Conservation (phyloP, 2,329 filamentous ascomycete species). For the Ascochyta pisi region DNA sequence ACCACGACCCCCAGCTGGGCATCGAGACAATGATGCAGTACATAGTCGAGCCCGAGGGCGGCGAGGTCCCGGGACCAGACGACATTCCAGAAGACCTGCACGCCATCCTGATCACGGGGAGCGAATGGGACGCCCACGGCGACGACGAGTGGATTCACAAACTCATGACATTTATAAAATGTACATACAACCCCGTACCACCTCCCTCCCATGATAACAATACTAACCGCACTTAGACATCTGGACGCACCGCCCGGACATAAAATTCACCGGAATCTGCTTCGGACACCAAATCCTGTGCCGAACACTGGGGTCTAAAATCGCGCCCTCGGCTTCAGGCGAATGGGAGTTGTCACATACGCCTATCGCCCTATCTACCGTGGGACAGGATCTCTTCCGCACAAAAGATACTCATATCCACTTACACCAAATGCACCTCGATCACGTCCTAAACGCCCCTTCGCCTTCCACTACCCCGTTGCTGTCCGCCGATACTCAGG, state of each 20-base stretch:
- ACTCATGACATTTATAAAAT: conserved; percentile 54
- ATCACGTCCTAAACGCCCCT: conserved; percentile 51
- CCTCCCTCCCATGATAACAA: no score
- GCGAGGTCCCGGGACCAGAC: conserved; percentile 53
- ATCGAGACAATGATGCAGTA: conserved; percentile 64
- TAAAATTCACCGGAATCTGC: conserved; percentile 58
- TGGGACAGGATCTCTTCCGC: conserved; percentile 53
- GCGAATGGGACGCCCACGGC: conserved; percentile 57
- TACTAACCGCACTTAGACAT: conserved; percentile 47
- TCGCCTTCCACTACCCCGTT: conserved; percentile 24
- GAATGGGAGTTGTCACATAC: conserved; percentile 58
- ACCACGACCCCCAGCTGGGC: conserved; percentile 61
- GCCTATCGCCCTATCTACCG: conserved; percentile 48
- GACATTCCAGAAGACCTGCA: conserved; percentile 56
- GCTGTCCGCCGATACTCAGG: conserved; percentile 40
- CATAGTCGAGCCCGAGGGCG: conserved; percentile 54
- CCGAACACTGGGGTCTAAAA: conserved; percentile 51
- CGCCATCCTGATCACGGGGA: conserved; percentile 56
- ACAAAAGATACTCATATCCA: conserved; percentile 43
- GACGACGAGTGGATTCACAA: conserved; percentile 54
- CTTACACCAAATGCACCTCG: conserved; percentile 58
- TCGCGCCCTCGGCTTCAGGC: conserved; percentile 44
- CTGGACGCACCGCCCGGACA: conserved; percentile 59
- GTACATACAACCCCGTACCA: conserved; percentile 34
- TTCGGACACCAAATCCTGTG: conserved; percentile 59